A percentile compares a stretch with the other conserved stretches of the same genome.
Evolutionary conservation across 305 asterid species (phyloP).

Genomic region (Coffea humblotiana): DNA sequence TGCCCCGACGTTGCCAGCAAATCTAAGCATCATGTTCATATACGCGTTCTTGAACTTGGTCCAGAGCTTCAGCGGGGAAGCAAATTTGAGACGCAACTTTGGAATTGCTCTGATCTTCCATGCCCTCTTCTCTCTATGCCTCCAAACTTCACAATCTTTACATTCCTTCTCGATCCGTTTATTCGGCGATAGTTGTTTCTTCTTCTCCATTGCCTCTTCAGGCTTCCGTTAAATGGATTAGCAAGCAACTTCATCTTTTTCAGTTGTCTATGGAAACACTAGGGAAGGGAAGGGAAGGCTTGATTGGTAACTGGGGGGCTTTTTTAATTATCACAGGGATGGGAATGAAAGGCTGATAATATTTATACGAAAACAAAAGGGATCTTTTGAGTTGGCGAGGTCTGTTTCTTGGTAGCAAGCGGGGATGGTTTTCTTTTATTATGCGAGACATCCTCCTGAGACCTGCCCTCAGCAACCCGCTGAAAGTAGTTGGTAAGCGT

Average conservation of each 20-base stretch:
- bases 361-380: not conserved
- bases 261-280: not conserved
- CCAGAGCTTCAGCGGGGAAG: conserved; percentile 55
- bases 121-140: conserved; percentile 30
- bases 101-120: conserved; percentile 51
- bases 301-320: too few relatives aligned
- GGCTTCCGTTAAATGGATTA: conserved; percentile 10
- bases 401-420: too few relatives aligned
- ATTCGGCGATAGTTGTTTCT: conserved; percentile 45
- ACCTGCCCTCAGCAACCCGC: not conserved
- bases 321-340: not conserved
- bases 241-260: conserved; percentile 9
- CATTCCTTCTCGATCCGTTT: conserved; percentile 26
- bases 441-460: not conserved
- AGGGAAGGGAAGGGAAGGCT: not conserved
- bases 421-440: not conserved
- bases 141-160: conserved; percentile 41
- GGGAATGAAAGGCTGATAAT: not conserved
- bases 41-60: conserved; percentile 47
- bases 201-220: conserved; percentile 42
- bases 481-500: conserved; percentile 8
- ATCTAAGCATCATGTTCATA: conserved; percentile 52
- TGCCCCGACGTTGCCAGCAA: conserved; percentile 32
- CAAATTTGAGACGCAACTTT: conserved; percentile 41
- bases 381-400: not conserved